These are phyloP conservation scores for Arthrobotrys pseudoclavata DNA, from an alignment of 2,329 filamentous ascomycete species.

Conservation along the genomic window DNA sequence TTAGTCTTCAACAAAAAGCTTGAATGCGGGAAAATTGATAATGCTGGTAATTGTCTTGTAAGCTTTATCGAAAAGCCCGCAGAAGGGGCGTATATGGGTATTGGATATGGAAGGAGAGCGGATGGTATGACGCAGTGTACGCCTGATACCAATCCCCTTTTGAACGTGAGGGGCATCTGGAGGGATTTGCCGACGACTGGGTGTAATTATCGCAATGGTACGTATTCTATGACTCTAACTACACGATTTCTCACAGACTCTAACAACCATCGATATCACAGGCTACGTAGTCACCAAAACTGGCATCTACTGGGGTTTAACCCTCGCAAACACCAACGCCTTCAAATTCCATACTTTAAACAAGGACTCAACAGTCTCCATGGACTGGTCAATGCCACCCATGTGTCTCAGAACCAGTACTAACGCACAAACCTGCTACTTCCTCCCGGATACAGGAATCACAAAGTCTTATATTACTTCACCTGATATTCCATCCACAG, in stretches of 20 bases:
- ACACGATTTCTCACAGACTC: not conserved
- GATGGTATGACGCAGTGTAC: conserved; percentile 37
- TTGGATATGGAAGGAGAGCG: conserved; percentile 34
- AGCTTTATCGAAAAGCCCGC: not conserved
- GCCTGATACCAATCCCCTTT: conserved; percentile 29
- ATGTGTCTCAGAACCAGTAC: conserved; percentile 32
- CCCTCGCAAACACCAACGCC: conserved; percentile 14
- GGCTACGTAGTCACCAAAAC: conserved; percentile 46
- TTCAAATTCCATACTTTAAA: conserved; percentile 40
- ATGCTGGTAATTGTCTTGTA: conserved; percentile 16
- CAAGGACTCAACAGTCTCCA: conserved; percentile 18
- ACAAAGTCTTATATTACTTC: conserved; percentile 33
- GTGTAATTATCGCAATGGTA: conserved; percentile 44
- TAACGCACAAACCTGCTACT: conserved; percentile 17
- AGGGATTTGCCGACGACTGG: not conserved
- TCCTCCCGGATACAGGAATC: conserved; percentile 42
- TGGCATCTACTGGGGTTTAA: conserved; percentile 38
- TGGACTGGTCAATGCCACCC: conserved; percentile 47
- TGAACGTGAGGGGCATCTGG: conserved; percentile 33
- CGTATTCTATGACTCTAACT: not conserved
- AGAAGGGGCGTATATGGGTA: conserved; percentile 29
- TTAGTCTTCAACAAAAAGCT: conserved; percentile 32
- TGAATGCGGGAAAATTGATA: conserved; percentile 20
- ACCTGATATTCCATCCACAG: conserved; percentile 26
- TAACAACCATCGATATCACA: not conserved